phyloP scores from a whole-genome alignment of 2,329 filamentous ascomycete species.

The Tolypocladium sp. region DNA sequence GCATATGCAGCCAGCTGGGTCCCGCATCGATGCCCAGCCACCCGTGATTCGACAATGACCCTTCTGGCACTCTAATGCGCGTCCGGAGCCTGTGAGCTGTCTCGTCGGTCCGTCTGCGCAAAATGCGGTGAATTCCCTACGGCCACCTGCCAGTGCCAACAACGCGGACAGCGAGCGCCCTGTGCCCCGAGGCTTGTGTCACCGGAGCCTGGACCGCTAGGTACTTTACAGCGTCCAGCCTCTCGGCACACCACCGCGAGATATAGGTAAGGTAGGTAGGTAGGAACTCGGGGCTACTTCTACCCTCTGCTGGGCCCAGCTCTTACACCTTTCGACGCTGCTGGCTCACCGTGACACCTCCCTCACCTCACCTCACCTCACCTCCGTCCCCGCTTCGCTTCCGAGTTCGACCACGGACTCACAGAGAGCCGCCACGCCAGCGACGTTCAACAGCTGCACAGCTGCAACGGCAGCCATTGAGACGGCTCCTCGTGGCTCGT shows the following conservation, averaged over 20 bases:
- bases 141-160: background rate
- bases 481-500: background rate
- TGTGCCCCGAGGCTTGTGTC: background rate
- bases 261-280: no score
- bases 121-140: constrained; percentile 7
- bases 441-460: background rate
- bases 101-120: background rate
- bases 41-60: constrained; percentile 5
- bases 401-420: background rate
- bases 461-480: background rate
- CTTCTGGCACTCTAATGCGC: no score
- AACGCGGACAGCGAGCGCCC: background rate
- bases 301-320: background rate
- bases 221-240: background rate
- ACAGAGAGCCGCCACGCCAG: background rate
- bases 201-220: no score
- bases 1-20: background rate
- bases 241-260: background rate
- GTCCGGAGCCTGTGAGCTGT: background rate
- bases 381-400: background rate
- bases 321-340: background rate
- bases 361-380: background rate
- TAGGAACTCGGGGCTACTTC: background rate
- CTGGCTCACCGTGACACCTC: no score
- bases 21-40: background rate